These are phyloP conservation scores for Microstroma glucosiphilum DNA, from an alignment of 1,284 basidiomycete genomes.

Conservation along the genomic window DNA sequence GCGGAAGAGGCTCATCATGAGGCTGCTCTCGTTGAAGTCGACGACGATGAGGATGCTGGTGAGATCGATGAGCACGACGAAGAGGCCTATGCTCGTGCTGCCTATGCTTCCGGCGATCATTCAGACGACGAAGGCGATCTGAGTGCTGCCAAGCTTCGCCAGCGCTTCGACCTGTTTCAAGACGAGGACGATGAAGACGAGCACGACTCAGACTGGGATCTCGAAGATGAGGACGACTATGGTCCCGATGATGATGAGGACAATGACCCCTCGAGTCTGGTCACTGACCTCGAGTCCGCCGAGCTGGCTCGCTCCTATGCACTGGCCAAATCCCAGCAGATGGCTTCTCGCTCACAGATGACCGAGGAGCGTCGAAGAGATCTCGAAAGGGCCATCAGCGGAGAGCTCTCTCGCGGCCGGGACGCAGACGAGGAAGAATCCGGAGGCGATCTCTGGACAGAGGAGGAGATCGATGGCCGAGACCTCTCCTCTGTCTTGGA, in stretches of 20 bases:
- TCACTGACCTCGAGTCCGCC: conserved; percentile 21
- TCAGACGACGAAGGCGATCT: conserved; percentile 21
- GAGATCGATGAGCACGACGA: conserved; percentile 55
- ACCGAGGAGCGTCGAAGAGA: neutral
- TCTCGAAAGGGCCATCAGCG: neutral
- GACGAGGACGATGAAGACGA: conserved; percentile 33
- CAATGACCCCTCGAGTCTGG: conserved; percentile 23
- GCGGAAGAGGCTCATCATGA: neutral
- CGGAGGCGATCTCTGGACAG: conserved; percentile 4
- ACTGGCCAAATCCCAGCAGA: conserved; percentile 31
- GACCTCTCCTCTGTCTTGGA: neutral
- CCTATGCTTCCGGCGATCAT: conserved; percentile 6
- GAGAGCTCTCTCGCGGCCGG: neutral
- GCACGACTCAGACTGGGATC: conserved; percentile 28
- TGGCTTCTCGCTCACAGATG: neutral
- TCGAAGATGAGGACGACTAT: neutral
- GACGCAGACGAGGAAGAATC: neutral
- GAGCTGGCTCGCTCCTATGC: conserved; percentile 42
- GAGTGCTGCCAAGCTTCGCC: conserved; percentile 3
- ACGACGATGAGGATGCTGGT: conserved; percentile 71
- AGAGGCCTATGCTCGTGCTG: conserved; percentile 6
- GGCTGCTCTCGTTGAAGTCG: conserved; percentile 57
- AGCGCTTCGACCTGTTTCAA: conserved; percentile 8
- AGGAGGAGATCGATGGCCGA: neutral
- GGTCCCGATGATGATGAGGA: conserved; percentile 25